Base-by-base conservation (phyloP, 108 stramenopile genomes). In the Bacterosira constricta region DNA sequence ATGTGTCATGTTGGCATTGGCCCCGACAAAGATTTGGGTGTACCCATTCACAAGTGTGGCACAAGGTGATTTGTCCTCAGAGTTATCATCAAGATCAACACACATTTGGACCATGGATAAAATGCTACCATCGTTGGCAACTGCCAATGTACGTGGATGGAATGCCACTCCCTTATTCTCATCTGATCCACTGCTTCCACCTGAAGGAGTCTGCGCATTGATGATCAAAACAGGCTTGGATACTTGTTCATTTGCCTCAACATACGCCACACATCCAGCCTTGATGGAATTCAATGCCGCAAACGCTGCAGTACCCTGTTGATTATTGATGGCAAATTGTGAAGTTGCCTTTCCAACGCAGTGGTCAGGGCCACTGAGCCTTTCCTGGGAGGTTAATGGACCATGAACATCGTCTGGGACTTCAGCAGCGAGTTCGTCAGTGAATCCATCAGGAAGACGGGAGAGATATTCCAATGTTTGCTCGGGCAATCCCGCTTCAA, bases 231-330 rank as follows among this genome's bases (percentile, higher is more conserved):
- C 86, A 27, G 94, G 90, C 20, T 2, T 18, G 49, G n/a, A 29
- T 26, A 35, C 75, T 9, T 52, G 47, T n/a, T 32, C 27, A 6
- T 50, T 34, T 0, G 50, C 68, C 50, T 79, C 78, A 10, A 95
- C 73, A 52, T 84, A 87, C 8, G 90, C 90, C 55, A 92, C 90
- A 27, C 81, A 88, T 29, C 88, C 86, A 11, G 94, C 87, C 65
- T 83, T 78, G 26, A 88, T 69, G 4, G 90, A 89, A 68, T 96
- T 96, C 62, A 96, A 58, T 18, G 95, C 95, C 10, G 91, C 90
- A 86, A 96, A 94, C 46, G 88, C 87, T 2, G 91, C 92, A 39
- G 92, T 96, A 32, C 95, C 95, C 66, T 94, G 95, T 71, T 96
- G 95, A 29, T 83, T 83, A 75, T 96, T 96, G 62, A 96, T 89